Base-by-base conservation (phyloP, 2,329 filamentous ascomycete species). In the Atkinsonella texensis region DNA sequence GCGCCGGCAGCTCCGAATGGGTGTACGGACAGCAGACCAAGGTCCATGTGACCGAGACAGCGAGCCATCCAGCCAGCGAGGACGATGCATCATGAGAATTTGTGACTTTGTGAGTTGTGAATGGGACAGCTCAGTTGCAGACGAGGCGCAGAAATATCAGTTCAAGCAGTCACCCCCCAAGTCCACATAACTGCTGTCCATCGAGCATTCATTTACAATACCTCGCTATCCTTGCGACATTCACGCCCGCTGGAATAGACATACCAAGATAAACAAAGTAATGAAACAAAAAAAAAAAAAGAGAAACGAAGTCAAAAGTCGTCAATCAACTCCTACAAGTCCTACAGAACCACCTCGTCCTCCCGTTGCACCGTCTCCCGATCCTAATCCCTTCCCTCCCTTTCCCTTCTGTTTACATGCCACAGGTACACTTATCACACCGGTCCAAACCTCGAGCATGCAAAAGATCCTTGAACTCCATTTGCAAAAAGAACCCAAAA, bases 401-500 rank as follows among this genome's bases (percentile, higher is more conserved):
- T 32, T 28, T 54, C 44, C 52, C 52, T 38, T 47, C 54, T 52
- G 49, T 53, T 54, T 57, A 57, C 56, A 57, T 56, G 52, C 57
- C 52, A 52, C 52, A 51, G 32, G 51, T 52, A 53, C 49, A 52
- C 52, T 40, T 48, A 20, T 51, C 54, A 44, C 52, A 17, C 50
- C 46, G 33, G 35, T 52, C 49, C 50, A 38, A 44, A 49, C 50
- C 41, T 46, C 48, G 45, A 49, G 49, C 55, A 23, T 49, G 48
- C 52, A 51, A 53, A 61, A 63, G 58, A 64, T 66, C 65, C 63
- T 58, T 56, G 57, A 63, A 67, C 65, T 67, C 65, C 65, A 59
- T 61, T 62, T 64, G 61, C 64, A 66, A 67, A 62, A 65, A 66
- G 65, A 62, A 65, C 58, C 65, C 62, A 66, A 68, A 67, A 54